Base-by-base conservation (phyloP, 805 yeast species). In the Yarrowia osloensis region DNA sequence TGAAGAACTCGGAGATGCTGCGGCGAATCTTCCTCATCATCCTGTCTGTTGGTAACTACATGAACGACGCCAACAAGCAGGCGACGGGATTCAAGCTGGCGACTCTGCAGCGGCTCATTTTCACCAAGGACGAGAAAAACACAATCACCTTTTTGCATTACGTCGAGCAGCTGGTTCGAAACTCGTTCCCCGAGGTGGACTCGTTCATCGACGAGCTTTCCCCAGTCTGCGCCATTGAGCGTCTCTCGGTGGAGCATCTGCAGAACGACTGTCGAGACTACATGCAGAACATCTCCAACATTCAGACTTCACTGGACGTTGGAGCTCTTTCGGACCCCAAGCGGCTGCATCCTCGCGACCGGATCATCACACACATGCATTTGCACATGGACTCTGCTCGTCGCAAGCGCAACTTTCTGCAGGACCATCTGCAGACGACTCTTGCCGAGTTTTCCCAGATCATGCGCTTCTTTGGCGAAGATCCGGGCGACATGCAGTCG, bases 21-120 rank as follows among this genome's bases (percentile, higher is more conserved):
- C 84, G 86, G 69, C 84, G 85, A 67, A 86, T 95, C 17, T 84
- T 96, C 73, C 92, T 90, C 67, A 86, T 95, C 55, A 94, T 95
- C 69, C 80, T 93, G 70, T 88, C 93, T 4, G 95, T 95, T 62
- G 99, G 99, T 68, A 95, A 95, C 76, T 94, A 88, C 76, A 95
- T 95, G 99, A 95, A 96, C 75, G 97, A 92, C 73, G 81, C 86
- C n/a, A 82, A 91, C 2, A 93, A 92, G 72, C 97, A 92, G 75
- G 98, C 98, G 0, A 84, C 85, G 70, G 99, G 99, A 3, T 96
- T 96, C 82, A 89, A 89, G 73, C 80, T 95, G 68, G 88, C 90
- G 52, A 90, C 97, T n/a, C 81, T 95, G 65, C 97, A 92, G 73
- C 81, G 98, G 71, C 82, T 95, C 68, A 90, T 89, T 35, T 92